Evolutionary conservation across 2,329 filamentous ascomycete genomes (phyloP).

Genomic region (Trichoderma endophyticum): DNA sequence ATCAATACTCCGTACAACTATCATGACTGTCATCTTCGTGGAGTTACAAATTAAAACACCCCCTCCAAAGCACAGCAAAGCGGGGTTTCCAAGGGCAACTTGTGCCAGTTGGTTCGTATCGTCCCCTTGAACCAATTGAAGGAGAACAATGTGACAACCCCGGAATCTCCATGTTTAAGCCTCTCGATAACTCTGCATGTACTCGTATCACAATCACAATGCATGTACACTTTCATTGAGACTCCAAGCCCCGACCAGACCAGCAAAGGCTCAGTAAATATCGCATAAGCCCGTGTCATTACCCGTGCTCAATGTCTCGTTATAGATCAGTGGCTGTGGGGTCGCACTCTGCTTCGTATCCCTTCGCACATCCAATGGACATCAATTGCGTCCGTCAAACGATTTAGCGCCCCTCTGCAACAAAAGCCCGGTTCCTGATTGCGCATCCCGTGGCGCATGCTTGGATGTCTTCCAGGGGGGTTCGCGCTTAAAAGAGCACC

Average conservation of each 20-base stretch:
- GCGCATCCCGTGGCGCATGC: neutral
- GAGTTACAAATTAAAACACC: neutral
- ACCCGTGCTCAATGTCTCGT: neutral
- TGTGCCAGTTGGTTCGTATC: neutral
- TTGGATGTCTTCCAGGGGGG: neutral
- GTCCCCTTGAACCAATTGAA: neutral
- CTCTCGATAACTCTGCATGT: neutral
- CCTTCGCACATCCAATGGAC: neutral
- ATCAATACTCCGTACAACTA: neutral
- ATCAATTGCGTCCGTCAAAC: neutral
- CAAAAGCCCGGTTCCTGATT: neutral
- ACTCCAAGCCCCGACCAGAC: neutral
- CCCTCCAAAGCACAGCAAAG: neutral
- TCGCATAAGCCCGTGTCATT: neutral
- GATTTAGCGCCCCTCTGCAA: neutral
- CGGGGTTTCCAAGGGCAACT: neutral
- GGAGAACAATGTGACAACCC: neutral
- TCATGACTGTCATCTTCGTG: neutral
- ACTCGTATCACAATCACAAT: neutral
- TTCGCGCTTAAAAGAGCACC: neutral
- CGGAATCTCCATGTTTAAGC: neutral
- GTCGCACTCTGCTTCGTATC: neutral
- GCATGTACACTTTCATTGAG: neutral
- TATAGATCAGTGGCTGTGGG: neutral
- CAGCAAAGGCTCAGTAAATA: neutral